phyloP scores from a whole-genome alignment of 2,329 filamentous ascomycete genomes.

The Aureobasidium zeae region DNA sequence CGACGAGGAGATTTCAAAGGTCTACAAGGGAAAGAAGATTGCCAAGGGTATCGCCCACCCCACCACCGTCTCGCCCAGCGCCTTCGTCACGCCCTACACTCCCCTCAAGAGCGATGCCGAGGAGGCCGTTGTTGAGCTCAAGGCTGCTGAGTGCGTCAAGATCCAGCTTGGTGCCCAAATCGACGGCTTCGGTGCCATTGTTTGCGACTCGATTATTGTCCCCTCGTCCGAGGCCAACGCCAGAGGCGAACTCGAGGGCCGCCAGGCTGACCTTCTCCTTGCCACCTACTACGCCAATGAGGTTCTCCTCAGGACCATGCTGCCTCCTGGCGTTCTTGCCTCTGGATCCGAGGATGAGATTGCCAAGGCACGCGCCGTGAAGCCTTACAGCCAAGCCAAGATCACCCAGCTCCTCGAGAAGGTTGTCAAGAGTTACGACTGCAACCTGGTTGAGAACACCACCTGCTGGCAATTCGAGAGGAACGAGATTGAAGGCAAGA shows the following conservation, averaged over 20 bases:
- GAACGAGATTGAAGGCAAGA: slow-evolving; percentile 95
- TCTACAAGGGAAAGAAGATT: slow-evolving; percentile 98
- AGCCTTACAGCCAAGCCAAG: slow-evolving; percentile 73
- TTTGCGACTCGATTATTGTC: slow-evolving; percentile 84
- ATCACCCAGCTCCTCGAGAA: slow-evolving; percentile 86
- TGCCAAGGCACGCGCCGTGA: slow-evolving; percentile 71
- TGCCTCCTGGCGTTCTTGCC: slow-evolving; percentile 79
- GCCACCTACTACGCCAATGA: slow-evolving; percentile 95
- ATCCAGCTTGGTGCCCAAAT: slow-evolving; percentile 99
- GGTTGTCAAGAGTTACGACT: slow-evolving; percentile 81
- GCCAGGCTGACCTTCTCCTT: slow-evolving; percentile 76
- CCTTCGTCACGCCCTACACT: slow-evolving; percentile 94
- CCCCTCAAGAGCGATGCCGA: slow-evolving; percentile 77
- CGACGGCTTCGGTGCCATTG: slow-evolving; percentile 90
- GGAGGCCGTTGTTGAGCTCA: slow-evolving; percentile 71
- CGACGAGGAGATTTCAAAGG: slow-evolving; percentile 86
- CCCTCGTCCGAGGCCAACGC: slow-evolving; percentile 51
- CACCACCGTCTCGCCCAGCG: slow-evolving; percentile 86
- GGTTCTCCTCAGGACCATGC: slow-evolving; percentile 78
- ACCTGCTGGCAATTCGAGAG: slow-evolving; percentile 94
- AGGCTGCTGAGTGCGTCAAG: slow-evolving; percentile 83
- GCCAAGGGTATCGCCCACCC: slow-evolving; percentile 89
- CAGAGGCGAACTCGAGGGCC: slow-evolving; percentile 50
- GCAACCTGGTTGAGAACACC: slow-evolving; percentile 92
- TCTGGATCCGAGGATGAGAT: slow-evolving; percentile 88